Evolutionary conservation across 306 rosid species (phyloP).

Genomic region (Carpinus fangiana): DNA sequence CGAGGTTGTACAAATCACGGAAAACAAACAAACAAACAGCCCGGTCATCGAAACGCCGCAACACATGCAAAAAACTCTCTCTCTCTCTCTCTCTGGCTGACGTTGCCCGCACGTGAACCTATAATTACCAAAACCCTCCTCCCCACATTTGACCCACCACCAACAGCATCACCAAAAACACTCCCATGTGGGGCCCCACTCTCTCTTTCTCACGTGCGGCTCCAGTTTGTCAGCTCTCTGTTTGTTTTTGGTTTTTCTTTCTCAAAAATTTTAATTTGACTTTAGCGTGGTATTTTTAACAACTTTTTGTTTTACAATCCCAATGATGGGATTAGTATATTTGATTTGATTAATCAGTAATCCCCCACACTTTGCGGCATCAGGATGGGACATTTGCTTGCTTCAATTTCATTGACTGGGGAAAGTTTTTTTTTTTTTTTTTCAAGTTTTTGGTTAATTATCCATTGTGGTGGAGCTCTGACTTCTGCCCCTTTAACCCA

Average conservation of each 20-base stretch:
- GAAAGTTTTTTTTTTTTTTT: neutral
- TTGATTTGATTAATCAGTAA: slow-evolving; percentile 22
- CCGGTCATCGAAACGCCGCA: slow-evolving; percentile 65
- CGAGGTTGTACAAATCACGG: neutral
- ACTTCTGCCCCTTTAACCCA: neutral
- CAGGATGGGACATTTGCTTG: slow-evolving; percentile 35
- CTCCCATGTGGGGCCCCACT: slow-evolving; percentile 35
- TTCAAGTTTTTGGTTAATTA: neutral
- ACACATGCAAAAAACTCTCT: slow-evolving; percentile 48
- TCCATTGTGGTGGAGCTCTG: neutral
- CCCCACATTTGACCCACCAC: neutral
- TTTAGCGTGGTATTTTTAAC: slow-evolving; percentile 28
- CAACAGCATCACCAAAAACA: neutral
- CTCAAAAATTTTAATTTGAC: slow-evolving; percentile 35
- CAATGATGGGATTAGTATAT: slow-evolving; percentile 11
- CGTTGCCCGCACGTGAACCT: slow-evolving; percentile 76
- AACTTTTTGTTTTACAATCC: slow-evolving; percentile 46
- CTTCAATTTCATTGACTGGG: slow-evolving; percentile 6
- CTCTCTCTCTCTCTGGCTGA: slow-evolving; percentile 26
- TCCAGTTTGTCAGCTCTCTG: neutral
- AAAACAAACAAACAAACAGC: slow-evolving; percentile 44
- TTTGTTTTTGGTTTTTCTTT: slow-evolving; percentile 27
- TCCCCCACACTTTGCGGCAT: slow-evolving; percentile 49
- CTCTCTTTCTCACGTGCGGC: slow-evolving; percentile 67
- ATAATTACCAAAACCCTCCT: neutral